These are phyloP conservation scores for Salisapilia sapeloensis DNA, from an alignment of 352 stramenopile genomes.

Conservation along the genomic window DNA sequence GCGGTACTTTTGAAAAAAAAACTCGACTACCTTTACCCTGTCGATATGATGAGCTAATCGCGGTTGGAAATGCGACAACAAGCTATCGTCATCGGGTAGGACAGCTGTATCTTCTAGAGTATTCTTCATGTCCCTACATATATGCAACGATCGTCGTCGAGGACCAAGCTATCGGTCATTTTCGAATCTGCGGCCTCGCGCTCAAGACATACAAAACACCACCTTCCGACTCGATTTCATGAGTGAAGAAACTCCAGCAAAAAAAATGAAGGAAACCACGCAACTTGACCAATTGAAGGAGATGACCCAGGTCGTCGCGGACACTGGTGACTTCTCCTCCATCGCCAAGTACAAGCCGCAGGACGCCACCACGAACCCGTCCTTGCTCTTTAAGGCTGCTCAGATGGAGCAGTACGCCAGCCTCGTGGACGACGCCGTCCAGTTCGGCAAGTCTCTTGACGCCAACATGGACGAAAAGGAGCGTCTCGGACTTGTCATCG, in stretches of 20 bases:
- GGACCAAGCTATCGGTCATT: no score
- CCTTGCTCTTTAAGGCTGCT: constrained; percentile 96
- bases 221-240: constrained; percentile 1
- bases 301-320: constrained; percentile 94
- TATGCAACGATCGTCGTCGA: no score
- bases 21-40: no score
- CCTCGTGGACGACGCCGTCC: constrained; percentile 92
- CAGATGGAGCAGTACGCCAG: constrained; percentile 90
- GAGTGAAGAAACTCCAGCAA: constrained; percentile 44
- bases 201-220: constrained; percentile 7
- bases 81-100: no score
- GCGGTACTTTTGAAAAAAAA: no score
- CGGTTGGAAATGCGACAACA: no score
- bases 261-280: constrained; percentile 57
- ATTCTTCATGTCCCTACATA: no score
- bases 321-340: constrained; percentile 92
- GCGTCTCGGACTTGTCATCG: constrained; percentile 87
- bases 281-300: constrained; percentile 93
- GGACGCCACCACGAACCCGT: constrained; percentile 99
- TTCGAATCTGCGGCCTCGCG: constrained; percentile 41
- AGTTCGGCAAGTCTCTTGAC: constrained; percentile 77
- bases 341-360: constrained; percentile 88
- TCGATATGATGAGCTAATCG: no score
- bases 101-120: no score
- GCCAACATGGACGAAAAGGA: constrained; percentile 57